Evolutionary conservation across 768 basidiomycete species (phyloP), one percentile per base, ranked within the genome.

Genomic region (Kwoniella dejecticola): DNA sequence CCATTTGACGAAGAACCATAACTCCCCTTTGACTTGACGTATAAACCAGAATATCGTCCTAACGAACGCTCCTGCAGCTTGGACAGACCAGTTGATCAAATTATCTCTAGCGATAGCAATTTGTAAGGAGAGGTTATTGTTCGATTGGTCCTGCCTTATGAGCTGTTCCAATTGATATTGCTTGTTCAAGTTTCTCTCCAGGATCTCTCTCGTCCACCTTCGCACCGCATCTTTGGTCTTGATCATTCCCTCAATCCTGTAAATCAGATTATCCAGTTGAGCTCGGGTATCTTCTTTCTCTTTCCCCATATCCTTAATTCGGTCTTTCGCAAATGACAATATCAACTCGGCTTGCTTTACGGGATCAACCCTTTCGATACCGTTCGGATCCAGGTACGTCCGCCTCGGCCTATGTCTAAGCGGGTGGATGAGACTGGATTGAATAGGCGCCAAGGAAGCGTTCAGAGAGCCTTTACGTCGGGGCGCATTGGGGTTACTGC

Each of bases 201-300:
- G 23, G 15, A 38, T 31, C 11, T 46, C 45, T 50, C 62, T 57
- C 17, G 55, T 58, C 67, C 67, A 68, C 11, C 7, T 17, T 21
- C 63, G 46, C 4, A 68, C 67, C 3, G 4, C 10, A 8, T 68
- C 63, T 40, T 68, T 68, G 40, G 52, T 53, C 47, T 57, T 64
- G 40, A 68, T 65, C 53, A 58, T 36, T 5, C 12, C 29, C 23
- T 68, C 67, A 33, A 68, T 62, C n/a, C 41, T 26, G 21, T 23
- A 41, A 11, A 65, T 60, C 63, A 65, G 49, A 3, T 36, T 41
- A 12, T 65, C 57, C 36, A 68, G 23, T 21, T 45, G 33, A 3
- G 12, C 13, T 11, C 41, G 38, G 24, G 50, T 54, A 10, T 33
- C 49, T 30, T 52, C 48, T 42, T 57, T 48, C 12, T 59, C 47